Percentiles rank a stretch among this genome's conserved stretches.
Conservation (phyloP, 2,329 filamentous ascomycete species). For the Neofusicoccum sp. region DNA sequence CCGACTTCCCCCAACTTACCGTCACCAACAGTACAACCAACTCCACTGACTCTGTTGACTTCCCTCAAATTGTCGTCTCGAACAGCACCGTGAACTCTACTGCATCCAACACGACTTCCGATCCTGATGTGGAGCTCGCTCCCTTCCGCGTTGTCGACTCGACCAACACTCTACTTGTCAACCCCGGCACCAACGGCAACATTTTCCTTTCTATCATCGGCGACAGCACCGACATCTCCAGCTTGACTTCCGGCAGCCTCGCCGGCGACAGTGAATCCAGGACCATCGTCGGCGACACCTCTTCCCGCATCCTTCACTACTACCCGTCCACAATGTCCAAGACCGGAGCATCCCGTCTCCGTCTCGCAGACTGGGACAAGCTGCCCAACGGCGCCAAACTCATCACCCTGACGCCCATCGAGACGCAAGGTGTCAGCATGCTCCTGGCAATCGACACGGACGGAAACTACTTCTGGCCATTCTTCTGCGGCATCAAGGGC, state of each 20-base stretch:
- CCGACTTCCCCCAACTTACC: background rate
- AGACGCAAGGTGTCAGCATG: background rate
- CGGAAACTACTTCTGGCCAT: conserved; percentile 24
- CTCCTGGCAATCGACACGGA: conserved; percentile 21
- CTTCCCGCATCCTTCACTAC: conserved; percentile 17
- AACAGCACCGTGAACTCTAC: background rate
- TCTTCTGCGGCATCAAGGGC: conserved; percentile 23
- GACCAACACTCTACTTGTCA: background rate
- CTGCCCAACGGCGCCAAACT: conserved; percentile 22
- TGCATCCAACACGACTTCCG: background rate
- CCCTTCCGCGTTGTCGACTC: conserved; percentile 2
- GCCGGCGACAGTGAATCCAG: background rate
- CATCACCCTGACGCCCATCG: conserved; percentile 21
- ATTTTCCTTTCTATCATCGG: conserved; percentile 5
- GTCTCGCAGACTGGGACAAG: conserved; percentile 23
- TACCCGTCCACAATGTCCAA: conserved; percentile 21
- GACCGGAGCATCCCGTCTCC: conserved; percentile 23
- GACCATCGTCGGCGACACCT: conserved; percentile 16
- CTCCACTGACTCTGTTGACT: background rate
- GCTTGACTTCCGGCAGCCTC: background rate
- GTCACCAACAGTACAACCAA: background rate
- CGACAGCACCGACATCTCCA: conserved; percentile 20
- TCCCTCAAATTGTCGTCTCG: background rate
- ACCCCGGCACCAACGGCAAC: conserved; percentile 3
- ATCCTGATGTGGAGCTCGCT: background rate